Evolutionary conservation across 805 yeast genomes (phyloP).

Genomic region (Ogataea allantospora): DNA sequence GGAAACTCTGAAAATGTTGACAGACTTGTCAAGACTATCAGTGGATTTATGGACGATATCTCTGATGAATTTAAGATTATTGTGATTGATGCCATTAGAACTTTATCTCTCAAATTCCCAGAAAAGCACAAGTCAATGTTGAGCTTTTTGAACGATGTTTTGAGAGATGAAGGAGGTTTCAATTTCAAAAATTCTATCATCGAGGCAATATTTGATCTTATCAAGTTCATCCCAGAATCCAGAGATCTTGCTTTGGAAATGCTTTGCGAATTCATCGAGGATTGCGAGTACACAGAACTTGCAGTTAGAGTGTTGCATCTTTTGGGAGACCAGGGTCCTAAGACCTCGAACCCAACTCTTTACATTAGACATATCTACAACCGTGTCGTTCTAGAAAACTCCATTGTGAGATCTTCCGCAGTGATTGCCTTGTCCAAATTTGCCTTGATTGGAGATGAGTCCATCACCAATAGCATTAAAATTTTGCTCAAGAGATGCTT

Average conservation of each 20-base stretch:
- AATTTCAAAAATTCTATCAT: conserved; percentile 82
- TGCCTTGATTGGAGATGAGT: conserved; percentile 71
- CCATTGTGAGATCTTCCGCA: conserved; percentile 93
- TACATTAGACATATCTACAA: conserved; percentile 96
- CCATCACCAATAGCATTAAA: conserved; percentile 64
- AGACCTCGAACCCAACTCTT: conserved; percentile 77
- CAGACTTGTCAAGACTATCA: conserved; percentile 80
- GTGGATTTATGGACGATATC: conserved; percentile 87
- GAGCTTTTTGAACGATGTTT: conserved; percentile 73
- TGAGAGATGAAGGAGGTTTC: conserved; percentile 90
- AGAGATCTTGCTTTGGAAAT: conserved; percentile 80
- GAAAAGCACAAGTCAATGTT: conserved; percentile 82
- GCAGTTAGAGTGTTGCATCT: conserved; percentile 90
- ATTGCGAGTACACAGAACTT: conserved; percentile 93
- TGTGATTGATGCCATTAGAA: conserved; percentile 91
- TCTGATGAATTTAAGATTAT: conserved; percentile 94
- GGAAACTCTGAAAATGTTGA: conserved; percentile 90
- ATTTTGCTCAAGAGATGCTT: conserved; percentile 80
- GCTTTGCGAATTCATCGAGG: conserved; percentile 95
- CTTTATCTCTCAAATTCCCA: conserved; percentile 91
- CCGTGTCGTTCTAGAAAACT: conserved; percentile 93
- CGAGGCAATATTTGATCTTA: conserved; percentile 89
- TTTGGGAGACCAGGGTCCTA: conserved; percentile 93
- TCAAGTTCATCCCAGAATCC: conserved; percentile 80
- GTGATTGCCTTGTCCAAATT: conserved; percentile 90